phyloP scores from a whole-genome alignment of 2,329 filamentous ascomycete species.

The Sporothrix protearum region DNA sequence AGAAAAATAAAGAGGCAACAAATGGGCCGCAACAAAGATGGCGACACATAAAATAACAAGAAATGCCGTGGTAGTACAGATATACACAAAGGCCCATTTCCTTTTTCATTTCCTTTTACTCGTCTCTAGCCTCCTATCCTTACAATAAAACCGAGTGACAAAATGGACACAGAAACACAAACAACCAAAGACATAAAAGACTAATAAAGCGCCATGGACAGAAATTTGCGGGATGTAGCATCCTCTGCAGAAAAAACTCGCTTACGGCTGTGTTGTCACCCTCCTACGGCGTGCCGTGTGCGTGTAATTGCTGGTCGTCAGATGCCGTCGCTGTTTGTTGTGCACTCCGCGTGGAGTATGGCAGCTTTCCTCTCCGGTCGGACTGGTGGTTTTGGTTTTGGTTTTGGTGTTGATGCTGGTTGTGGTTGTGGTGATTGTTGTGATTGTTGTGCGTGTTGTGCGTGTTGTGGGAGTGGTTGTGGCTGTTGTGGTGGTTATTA shows the following conservation, averaged over 20 bases:
- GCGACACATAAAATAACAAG: conserved; percentile 9
- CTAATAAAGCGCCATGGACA: neutral
- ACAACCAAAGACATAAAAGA: neutral
- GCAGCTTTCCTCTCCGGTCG: conserved; percentile 24
- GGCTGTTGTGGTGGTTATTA: conserved; percentile 10
- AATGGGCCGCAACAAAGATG: neutral
- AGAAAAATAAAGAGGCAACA: neutral
- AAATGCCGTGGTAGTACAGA: conserved; percentile 11
- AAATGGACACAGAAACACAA: neutral
- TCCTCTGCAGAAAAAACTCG: neutral
- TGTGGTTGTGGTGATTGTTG: conserved; percentile 18
- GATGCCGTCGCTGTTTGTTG: neutral
- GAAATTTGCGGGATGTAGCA: conserved; percentile 20
- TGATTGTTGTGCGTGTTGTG: neutral
- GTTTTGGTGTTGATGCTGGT: conserved; percentile 17
- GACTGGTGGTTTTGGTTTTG: conserved; percentile 18
- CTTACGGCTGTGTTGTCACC: conserved; percentile 15
- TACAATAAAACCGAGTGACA: neutral
- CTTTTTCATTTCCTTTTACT: neutral
- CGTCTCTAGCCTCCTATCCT: neutral
- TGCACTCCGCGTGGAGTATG: neutral
- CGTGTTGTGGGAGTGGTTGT: too few relatives aligned
- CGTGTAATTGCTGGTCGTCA: conserved; percentile 24
- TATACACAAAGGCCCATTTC: conserved; percentile 22
- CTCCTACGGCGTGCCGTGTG: conserved; percentile 26